phyloP scores from a whole-genome alignment of 2,329 filamentous ascomycete genomes.

The Penicillium rolfsii region DNA sequence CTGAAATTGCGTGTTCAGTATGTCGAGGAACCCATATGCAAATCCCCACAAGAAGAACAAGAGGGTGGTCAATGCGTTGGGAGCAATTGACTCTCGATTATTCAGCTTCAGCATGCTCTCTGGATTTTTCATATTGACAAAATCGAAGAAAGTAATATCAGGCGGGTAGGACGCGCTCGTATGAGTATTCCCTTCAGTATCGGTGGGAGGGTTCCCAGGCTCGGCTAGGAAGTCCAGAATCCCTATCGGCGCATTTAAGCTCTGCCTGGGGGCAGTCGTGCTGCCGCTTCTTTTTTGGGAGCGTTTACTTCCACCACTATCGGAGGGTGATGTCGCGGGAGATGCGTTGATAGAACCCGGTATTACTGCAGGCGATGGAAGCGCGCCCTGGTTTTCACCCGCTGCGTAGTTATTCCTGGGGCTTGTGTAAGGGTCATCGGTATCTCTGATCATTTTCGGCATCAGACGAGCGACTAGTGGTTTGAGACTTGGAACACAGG shows the following conservation, averaged over 20 bases:
- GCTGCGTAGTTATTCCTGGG: constrained; percentile 13
- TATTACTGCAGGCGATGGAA: constrained; percentile 18
- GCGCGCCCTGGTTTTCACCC: constrained; percentile 14
- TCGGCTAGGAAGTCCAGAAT: constrained; percentile 60
- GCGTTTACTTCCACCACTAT: constrained; percentile 22
- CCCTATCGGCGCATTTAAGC: constrained; percentile 27
- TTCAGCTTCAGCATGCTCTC: constrained; percentile 64
- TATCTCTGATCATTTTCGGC: constrained; percentile 60
- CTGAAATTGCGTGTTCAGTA: constrained; percentile 69
- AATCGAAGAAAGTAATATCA: constrained; percentile 62
- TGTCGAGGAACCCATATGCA: constrained; percentile 83
- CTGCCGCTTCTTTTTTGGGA: constrained; percentile 25
- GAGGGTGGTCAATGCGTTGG: constrained; percentile 69
- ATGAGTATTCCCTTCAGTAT: constrained; percentile 44
- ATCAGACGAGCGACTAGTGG: constrained; percentile 72
- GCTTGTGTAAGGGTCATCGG: constrained; percentile 33
- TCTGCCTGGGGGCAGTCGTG: constrained; percentile 8
- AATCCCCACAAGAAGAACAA: constrained; percentile 90
- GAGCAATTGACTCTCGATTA: constrained; percentile 60
- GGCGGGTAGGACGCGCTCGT: constrained; percentile 37
- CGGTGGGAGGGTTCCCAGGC: constrained; percentile 45
- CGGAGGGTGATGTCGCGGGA: constrained; percentile 15
- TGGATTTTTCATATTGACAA: constrained; percentile 60
- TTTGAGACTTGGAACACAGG: constrained; percentile 89
- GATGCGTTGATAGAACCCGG: background rate